Evolutionary conservation across 805 yeast species (phyloP).

Genomic region (Ogataea salicorniae): DNA sequence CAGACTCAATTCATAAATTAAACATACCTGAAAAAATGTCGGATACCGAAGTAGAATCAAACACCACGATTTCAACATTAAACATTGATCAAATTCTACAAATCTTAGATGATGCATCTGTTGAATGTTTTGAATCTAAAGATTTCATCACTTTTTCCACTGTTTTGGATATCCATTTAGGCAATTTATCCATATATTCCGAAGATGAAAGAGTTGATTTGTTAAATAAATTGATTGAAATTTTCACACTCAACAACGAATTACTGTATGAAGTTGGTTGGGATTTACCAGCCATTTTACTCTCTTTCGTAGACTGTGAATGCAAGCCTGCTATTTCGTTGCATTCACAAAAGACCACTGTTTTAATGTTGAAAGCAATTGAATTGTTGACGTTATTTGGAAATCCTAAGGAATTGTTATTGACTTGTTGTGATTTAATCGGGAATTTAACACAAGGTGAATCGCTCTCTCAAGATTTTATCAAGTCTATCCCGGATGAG

Average conservation of each 20-base stretch:
- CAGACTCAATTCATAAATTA: neutral
- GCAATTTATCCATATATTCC: slow-evolving; percentile 41
- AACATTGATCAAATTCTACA: slow-evolving; percentile 8
- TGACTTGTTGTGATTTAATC: slow-evolving; percentile 66
- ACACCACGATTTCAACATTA: slow-evolving; percentile 8
- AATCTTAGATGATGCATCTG: slow-evolving; percentile 22
- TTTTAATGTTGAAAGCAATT: slow-evolving; percentile 43
- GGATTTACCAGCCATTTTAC: slow-evolving; percentile 76
- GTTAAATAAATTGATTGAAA: slow-evolving; percentile 39
- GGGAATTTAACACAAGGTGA: slow-evolving; percentile 25
- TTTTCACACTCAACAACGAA: slow-evolving; percentile 41
- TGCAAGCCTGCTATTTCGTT: slow-evolving; percentile 30
- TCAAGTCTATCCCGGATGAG: slow-evolving; percentile 8
- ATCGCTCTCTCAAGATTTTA: slow-evolving; percentile 10
- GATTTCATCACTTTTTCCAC: slow-evolving; percentile 75
- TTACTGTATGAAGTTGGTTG: slow-evolving; percentile 73
- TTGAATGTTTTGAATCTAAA: slow-evolving; percentile 34
- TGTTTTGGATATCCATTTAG: slow-evolving; percentile 55
- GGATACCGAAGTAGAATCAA: slow-evolving; percentile 9
- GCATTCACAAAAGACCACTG: slow-evolving; percentile 36
- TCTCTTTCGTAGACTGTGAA: slow-evolving; percentile 43
- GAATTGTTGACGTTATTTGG: slow-evolving; percentile 63
- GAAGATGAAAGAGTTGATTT: slow-evolving; percentile 46
- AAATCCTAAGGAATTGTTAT: slow-evolving; percentile 73
- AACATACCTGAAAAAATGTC: slow-evolving; percentile 3